A percentile compares a stretch with the other conserved stretches of the same genome.
These are phyloP conservation scores for Exsudoporus frostii DNA, from an alignment of 768 basidiomycete species.

Conservation along the genomic window DNA sequence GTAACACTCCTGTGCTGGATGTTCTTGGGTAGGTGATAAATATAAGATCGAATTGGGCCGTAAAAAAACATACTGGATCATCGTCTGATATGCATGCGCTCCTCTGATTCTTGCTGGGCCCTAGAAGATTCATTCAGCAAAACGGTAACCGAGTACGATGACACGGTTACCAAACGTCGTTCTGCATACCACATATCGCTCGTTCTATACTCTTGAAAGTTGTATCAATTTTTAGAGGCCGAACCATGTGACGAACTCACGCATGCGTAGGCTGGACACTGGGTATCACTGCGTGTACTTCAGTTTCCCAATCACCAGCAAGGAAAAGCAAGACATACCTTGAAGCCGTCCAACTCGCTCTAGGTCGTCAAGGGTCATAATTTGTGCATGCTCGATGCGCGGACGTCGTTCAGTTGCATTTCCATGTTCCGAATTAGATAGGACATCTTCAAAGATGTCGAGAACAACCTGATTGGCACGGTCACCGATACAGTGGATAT, in stretches of 20 bases:
- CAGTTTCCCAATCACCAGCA: background rate
- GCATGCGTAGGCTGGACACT: constrained; percentile 94
- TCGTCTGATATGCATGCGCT: constrained; percentile 85
- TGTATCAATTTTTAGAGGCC: background rate
- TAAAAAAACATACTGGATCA: constrained; percentile 53
- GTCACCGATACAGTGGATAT: constrained; percentile 87
- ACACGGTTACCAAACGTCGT: constrained; percentile 55
- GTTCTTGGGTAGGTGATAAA: constrained; percentile 32
- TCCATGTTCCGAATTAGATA: constrained; percentile 30
- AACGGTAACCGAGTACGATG: background rate
- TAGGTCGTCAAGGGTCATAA: constrained; percentile 70
- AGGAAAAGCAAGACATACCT: constrained; percentile 41
- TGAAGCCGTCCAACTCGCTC: constrained; percentile 67
- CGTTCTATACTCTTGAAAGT: constrained; percentile 43
- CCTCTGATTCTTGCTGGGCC: constrained; percentile 80
- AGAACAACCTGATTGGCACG: constrained; percentile 80
- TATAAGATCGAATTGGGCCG: background rate
- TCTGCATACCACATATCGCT: constrained; percentile 96
- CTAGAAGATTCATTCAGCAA: constrained; percentile 34
- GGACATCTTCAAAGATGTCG: constrained; percentile 73
- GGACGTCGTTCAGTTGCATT: constrained; percentile 52
- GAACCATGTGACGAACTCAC: constrained; percentile 39
- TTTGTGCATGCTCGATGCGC: constrained; percentile 92
- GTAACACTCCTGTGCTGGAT: constrained; percentile 55
- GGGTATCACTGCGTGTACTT: constrained; percentile 60